A percentile compares a stretch with the other conserved stretches of the same genome.
Conservation (phyloP, 2,329 filamentous ascomycete species). For the Pseudopithomyces chartarum region DNA sequence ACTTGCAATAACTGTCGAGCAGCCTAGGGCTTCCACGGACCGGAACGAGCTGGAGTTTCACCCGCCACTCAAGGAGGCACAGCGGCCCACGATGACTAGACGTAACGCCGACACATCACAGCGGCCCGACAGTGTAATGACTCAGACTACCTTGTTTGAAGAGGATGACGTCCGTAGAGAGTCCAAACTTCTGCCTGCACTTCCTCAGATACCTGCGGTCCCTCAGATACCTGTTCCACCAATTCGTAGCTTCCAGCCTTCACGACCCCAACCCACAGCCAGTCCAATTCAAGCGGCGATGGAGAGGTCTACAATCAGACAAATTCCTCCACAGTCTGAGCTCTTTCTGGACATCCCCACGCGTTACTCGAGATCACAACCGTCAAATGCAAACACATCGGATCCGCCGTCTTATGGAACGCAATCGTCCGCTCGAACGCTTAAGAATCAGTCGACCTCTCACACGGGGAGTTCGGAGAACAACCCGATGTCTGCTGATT, state of each 20-base stretch:
- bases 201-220: slow-evolving; percentile 32
- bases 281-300: slow-evolving; percentile 5
- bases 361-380: slow-evolving; percentile 33
- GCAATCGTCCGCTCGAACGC: neutral
- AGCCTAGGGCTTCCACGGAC: slow-evolving; percentile 30
- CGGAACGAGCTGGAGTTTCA: slow-evolving; percentile 2
- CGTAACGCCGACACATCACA: slow-evolving; percentile 11
- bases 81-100: slow-evolving; percentile 14
- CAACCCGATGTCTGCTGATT: slow-evolving; percentile 22
- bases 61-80: slow-evolving; percentile 6
- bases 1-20: slow-evolving; percentile 43
- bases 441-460: slow-evolving; percentile 15
- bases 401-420: neutral
- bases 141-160: slow-evolving; percentile 45
- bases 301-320: slow-evolving; percentile 5
- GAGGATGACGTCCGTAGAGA: slow-evolving; percentile 40
- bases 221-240: slow-evolving; percentile 40
- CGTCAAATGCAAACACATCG: slow-evolving; percentile 15
- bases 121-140: slow-evolving; percentile 39
- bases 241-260: slow-evolving; percentile 39
- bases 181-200: slow-evolving; percentile 33
- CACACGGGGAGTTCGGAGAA: slow-evolving; percentile 20
- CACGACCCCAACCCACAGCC: slow-evolving; percentile 23
- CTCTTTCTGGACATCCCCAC: slow-evolving; percentile 40
- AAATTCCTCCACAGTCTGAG: slow-evolving; percentile 24